Base-by-base conservation (phyloP, 2,329 filamentous ascomycete species). In the Plenodomus biglobosus region DNA sequence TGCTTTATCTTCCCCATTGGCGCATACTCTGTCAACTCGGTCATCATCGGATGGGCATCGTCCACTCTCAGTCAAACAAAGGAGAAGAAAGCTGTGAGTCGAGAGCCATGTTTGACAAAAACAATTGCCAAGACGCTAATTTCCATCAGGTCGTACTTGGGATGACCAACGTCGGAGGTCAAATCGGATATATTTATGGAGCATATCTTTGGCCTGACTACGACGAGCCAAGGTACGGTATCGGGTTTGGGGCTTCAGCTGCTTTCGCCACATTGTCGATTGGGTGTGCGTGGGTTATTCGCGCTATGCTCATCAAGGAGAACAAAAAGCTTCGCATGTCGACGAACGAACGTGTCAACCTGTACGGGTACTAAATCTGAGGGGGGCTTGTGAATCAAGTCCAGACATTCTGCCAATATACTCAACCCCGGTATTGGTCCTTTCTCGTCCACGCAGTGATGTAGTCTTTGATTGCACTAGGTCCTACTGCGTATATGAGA, bases 1-100 rank as follows among this genome's bases (percentile, higher is more conserved):
- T 66, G 63, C 48, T 67, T 67, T 52, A 65, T 67, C 21, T 67
- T 67, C 38, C 61, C 62, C 6, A 56, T 64, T 6, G 64, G 64
- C 18, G 62, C 64, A 2, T 67, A 67, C 45, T 61, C 60, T 0
- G 64, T 67, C 38, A 67, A 67, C 27, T 65, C 62, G 0, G 64
- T 67, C 32, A 65, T 67, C 15, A 65, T 66, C 21, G 62, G 62
- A 8, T 66, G 62, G 64, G 62, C 61, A 2, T 56, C 56, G 13
- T 65, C 61, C 8, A 66, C 63, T 6, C 55, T 66, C 0, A 50
- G 55, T 20, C 63, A 66, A 36, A 66, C 63, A 0, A 66, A 66
- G 19, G 63, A 66, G 40, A 66, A 66, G 48, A 66, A 66, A 50
- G 61, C 63, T 5, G 59, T 58, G 46, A 39, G 49, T 50, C 19